phyloP scores from a whole-genome alignment of 495 filamentous ascomycete species.

The Lepraria neglecta region DNA sequence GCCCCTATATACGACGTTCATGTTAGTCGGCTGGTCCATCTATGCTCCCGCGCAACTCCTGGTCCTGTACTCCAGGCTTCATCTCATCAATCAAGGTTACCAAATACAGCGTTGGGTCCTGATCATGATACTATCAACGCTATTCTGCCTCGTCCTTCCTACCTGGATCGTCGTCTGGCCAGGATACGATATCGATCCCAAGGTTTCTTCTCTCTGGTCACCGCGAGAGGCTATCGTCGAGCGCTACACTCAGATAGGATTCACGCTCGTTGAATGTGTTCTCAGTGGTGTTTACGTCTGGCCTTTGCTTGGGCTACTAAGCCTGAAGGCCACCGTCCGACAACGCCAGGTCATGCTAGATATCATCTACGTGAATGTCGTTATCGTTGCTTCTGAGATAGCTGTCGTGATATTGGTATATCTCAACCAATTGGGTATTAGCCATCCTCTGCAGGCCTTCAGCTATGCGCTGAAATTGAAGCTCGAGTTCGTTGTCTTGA shows the following conservation, averaged over 20 bases:
- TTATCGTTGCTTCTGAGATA: conserved; percentile 38
- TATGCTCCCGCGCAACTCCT: conserved; percentile 40
- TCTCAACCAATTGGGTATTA: conserved; percentile 24
- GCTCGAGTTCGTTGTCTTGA: conserved; percentile 38
- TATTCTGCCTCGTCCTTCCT: conserved; percentile 33
- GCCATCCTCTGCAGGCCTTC: conserved; percentile 32
- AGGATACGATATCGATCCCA: conserved; percentile 35
- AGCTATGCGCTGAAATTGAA: conserved; percentile 37
- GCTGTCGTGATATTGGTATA: conserved; percentile 20
- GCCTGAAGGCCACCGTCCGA: conserved; percentile 26
- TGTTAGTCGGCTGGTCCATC: conserved; percentile 34
- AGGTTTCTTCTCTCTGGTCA: conserved; percentile 29
- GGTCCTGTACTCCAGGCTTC: conserved; percentile 40
- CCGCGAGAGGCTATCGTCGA: conserved; percentile 31
- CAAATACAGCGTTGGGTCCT: conserved; percentile 30
- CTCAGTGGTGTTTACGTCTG: conserved; percentile 46
- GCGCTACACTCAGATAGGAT: conserved; percentile 37
- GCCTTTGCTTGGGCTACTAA: conserved; percentile 32
- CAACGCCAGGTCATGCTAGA: conserved; percentile 36
- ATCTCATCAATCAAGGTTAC: conserved; percentile 32
- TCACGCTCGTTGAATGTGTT: conserved; percentile 43
- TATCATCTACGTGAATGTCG: conserved; percentile 40
- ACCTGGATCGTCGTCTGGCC: conserved; percentile 48
- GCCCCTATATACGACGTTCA: conserved; percentile 29
- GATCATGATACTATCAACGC: conserved; percentile 34